These are phyloP conservation scores for Symbiodinium natans DNA, from an alignment of 73 alveolate genomes.

Conservation along the genomic window DNA sequence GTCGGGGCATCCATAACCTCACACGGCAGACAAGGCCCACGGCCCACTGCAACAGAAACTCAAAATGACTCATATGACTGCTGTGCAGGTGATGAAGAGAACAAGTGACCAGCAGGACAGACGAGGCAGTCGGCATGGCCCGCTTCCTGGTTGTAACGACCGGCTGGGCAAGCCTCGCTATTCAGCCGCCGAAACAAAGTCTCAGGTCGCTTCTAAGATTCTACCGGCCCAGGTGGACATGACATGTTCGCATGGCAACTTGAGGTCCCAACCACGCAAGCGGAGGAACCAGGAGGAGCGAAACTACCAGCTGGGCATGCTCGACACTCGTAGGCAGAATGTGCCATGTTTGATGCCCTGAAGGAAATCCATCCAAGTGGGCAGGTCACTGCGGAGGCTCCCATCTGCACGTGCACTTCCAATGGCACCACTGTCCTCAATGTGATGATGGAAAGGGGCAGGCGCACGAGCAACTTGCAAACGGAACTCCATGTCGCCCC, in stretches of 20 bases:
- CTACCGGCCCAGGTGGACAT: too few species aligned
- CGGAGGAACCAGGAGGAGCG: neutral
- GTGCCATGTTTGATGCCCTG: neutral
- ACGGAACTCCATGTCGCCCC: conserved; percentile 4
- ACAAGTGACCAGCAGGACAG: neutral
- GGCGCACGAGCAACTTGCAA: neutral
- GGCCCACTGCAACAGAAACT: too few species aligned
- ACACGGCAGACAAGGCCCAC: too few species aligned
- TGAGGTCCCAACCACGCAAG: neutral
- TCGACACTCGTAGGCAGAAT: conserved; percentile 12
- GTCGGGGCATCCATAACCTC: conserved; percentile 56
- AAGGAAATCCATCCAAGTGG: conserved; percentile 39
- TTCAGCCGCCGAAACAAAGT: too few species aligned
- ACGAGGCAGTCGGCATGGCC: neutral
- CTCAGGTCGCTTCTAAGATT: too few species aligned
- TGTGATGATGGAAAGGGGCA: conserved; percentile 15
- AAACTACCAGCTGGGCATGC: conserved; percentile 50
- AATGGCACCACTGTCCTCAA: neutral
- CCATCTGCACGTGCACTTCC: neutral
- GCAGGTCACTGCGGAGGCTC: neutral
- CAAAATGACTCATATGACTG: too few species aligned
- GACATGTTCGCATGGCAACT: too few species aligned
- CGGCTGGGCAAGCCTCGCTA: neutral
- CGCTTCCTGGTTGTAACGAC: neutral
- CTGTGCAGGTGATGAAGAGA: neutral